These are phyloP conservation scores for Leptomonas seymouri DNA, from an alignment of 208 protist genomes.

Conservation along the genomic window DNA sequence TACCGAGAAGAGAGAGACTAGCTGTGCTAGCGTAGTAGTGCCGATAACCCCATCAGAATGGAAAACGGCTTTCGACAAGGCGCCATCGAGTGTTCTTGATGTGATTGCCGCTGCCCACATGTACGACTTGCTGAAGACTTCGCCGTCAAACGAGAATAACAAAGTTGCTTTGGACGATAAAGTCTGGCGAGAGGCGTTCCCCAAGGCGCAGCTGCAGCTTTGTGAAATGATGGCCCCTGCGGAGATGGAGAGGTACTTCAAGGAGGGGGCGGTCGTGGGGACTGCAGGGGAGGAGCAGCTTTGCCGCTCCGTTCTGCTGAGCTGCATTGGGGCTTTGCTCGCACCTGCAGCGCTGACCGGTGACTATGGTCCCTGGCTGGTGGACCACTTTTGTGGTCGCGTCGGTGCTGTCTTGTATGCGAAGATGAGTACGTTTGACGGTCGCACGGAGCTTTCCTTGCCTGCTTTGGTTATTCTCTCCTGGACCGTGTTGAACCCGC, in stretches of 20 bases:
- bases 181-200: conserved; percentile 10
- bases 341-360: conserved; percentile 30
- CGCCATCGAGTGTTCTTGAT: conserved; percentile 24
- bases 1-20: background rate
- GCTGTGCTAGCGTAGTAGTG: background rate
- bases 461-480: conserved; percentile 35
- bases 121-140: conserved; percentile 8
- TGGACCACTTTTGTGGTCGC: conserved; percentile 57
- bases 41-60: background rate
- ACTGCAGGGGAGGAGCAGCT: background rate
- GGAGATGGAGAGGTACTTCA: conserved; percentile 48
- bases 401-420: conserved; percentile 44
- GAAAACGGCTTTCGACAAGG: conserved; percentile 5
- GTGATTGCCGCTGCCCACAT: conserved; percentile 20
- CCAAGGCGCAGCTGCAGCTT: conserved; percentile 18
- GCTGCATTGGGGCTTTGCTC: conserved; percentile 56
- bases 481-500: conserved; percentile 54
- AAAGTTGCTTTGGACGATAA: background rate
- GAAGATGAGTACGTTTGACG: conserved; percentile 55
- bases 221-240: conserved; percentile 21
- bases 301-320: conserved; percentile 35
- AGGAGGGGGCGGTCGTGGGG: background rate
- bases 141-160: background rate
- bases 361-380: conserved; percentile 50
- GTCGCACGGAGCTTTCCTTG: conserved; percentile 34